A percentile compares a stretch with the other conserved stretches of the same genome.
These are phyloP conservation scores for Euptelea pleiosperma DNA, from an alignment of 164 flowering plant genomes.

Conservation along the genomic window DNA sequence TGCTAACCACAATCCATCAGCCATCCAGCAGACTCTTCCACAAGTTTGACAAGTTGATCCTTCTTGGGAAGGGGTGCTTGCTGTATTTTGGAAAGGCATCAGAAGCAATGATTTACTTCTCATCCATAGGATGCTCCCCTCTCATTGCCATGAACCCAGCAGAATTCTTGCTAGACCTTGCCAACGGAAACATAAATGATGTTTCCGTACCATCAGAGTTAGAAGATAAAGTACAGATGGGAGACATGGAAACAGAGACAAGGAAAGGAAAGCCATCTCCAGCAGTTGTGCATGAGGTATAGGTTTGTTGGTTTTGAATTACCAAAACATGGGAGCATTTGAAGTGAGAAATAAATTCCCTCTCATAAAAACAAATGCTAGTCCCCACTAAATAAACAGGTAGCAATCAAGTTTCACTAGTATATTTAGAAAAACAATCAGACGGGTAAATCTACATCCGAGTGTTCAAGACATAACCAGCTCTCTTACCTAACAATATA, in stretches of 20 bases:
- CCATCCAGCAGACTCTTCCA: conserved; percentile 97
- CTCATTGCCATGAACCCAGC: conserved; percentile 98
- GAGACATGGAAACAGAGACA: conserved; percentile 40
- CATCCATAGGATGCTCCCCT: conserved; percentile 89
- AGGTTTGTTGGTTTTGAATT: not conserved
- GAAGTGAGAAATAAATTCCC: too few relatives aligned
- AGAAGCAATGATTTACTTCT: conserved; percentile 78
- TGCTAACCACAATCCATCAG: conserved; percentile 92
- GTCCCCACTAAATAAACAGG: not conserved
- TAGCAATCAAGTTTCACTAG: too few relatives aligned
- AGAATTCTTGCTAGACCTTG: conserved; percentile 94
- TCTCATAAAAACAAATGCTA: too few relatives aligned
- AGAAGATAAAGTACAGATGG: conserved; percentile 71
- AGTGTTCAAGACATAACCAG: too few relatives aligned
- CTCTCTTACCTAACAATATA: too few relatives aligned
- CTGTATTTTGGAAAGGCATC: conserved; percentile 92
- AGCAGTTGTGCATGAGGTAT: conserved; percentile 71
- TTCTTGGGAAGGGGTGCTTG: conserved; percentile 86
- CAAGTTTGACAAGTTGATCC: conserved; percentile 89
- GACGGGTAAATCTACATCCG: too few relatives aligned
- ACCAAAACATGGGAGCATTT: not conserved
- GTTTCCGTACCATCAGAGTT: conserved; percentile 79
- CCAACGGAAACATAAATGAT: conserved; percentile 81
- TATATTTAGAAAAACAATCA: too few relatives aligned
- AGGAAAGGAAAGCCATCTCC: conserved; percentile 69